Percentiles rank a stretch among this genome's conserved stretches.
Evolutionary conservation across 768 basidiomycete genomes (phyloP).

Genomic region (Tremella yokohamensis): DNA sequence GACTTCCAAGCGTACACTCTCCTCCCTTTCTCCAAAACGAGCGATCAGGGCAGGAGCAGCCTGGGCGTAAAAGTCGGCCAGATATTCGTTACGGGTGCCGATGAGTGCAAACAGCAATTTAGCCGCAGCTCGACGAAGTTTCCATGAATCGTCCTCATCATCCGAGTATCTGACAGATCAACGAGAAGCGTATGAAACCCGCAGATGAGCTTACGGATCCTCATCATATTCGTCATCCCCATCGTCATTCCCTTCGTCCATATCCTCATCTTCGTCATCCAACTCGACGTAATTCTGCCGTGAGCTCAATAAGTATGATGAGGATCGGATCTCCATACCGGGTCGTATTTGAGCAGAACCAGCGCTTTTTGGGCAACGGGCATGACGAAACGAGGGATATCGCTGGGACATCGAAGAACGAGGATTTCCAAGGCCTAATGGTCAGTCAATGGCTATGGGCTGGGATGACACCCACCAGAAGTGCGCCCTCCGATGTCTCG

Average conservation of each 20-base stretch:
- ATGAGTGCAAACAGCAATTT: slow-evolving; percentile 82
- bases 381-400: slow-evolving; percentile 69
- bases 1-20: slow-evolving; percentile 86
- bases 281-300: slow-evolving; percentile 67
- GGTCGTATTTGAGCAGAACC: slow-evolving; percentile 86
- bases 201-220: slow-evolving; percentile 61
- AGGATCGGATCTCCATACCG: slow-evolving; percentile 57
- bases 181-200: not conserved
- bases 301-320: slow-evolving; percentile 7
- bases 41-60: slow-evolving; percentile 86
- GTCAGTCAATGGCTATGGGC: not conserved
- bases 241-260: slow-evolving; percentile 56
- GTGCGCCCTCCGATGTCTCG: slow-evolving; percentile 39
- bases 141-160: slow-evolving; percentile 97
- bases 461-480: slow-evolving; percentile 24
- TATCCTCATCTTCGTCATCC: slow-evolving; percentile 59
- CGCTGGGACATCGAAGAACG: slow-evolving; percentile 75
- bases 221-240: slow-evolving; percentile 75
- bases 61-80: slow-evolving; percentile 71
- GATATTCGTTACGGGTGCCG: slow-evolving; percentile 82
- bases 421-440: slow-evolving; percentile 76
- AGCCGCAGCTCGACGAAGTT: slow-evolving; percentile 87
- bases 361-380: slow-evolving; percentile 67
- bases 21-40: slow-evolving; percentile 89
- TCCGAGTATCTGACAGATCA: slow-evolving; percentile 74